A percentile compares a stretch with the other conserved stretches of the same genome.
These are phyloP conservation scores for Coleophoma eucalyptorum DNA, from an alignment of 2,329 filamentous ascomycete species.

Conservation along the genomic window DNA sequence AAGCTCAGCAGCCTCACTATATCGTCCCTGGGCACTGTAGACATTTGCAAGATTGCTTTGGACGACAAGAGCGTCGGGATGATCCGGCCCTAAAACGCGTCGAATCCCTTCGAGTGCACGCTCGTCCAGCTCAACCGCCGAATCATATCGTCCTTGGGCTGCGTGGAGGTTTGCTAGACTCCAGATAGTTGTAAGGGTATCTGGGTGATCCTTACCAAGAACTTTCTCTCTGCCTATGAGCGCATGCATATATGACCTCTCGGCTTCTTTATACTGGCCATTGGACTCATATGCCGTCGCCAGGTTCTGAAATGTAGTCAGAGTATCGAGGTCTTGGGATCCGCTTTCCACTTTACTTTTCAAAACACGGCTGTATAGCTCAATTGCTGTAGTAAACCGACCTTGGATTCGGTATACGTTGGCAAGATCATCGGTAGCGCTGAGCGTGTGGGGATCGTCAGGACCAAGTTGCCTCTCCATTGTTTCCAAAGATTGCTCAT, in stretches of 20 bases:
- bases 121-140: conserved; percentile 12
- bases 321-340: not conserved
- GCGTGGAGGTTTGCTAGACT: not conserved
- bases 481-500: not conserved
- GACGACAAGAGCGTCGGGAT: conserved; percentile 6
- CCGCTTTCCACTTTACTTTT: not conserved
- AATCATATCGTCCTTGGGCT: not conserved
- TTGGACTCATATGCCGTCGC: not conserved
- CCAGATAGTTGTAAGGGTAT: not conserved
- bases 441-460: not conserved
- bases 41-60: not conserved
- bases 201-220: not conserved
- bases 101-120: conserved; percentile 3
- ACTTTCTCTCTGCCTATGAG: not conserved
- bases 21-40: not conserved
- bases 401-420: not conserved
- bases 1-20: not conserved
- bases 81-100: conserved; percentile 7
- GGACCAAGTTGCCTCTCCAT: not conserved
- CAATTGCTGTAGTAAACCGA: not conserved
- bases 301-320: not conserved
- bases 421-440: not conserved
- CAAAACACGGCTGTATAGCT: not conserved
- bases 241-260: not conserved
- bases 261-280: conserved; percentile 5